These are phyloP conservation scores for Botrytis deweyae DNA, from an alignment of 2,329 filamentous ascomycete genomes.

Conservation along the genomic window DNA sequence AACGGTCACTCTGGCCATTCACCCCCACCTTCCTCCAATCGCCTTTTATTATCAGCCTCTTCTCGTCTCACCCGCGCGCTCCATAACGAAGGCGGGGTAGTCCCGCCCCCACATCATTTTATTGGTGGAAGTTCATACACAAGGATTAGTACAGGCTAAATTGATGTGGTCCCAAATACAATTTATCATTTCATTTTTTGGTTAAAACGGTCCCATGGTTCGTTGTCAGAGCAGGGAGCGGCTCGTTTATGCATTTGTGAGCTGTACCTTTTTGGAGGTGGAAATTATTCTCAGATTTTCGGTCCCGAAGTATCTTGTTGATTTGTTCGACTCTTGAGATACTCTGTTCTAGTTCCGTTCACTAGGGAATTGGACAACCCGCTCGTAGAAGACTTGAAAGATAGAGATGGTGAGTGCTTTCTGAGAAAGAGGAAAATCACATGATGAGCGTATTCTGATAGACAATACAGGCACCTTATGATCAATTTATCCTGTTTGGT, in stretches of 20 bases:
- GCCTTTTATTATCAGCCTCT: neutral
- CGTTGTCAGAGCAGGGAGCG: neutral
- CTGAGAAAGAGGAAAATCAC: neutral
- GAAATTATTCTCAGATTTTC: neutral
- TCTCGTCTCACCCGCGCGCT: neutral
- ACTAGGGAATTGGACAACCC: neutral
- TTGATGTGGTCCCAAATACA: neutral
- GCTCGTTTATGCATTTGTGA: neutral
- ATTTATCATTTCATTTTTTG: neutral
- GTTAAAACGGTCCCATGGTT: neutral
- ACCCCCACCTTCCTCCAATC: neutral
- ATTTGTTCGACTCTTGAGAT: neutral
- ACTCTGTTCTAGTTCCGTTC: neutral
- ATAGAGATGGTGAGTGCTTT: neutral
- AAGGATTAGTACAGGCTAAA: constrained; percentile 12
- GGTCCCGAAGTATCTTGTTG: no score
- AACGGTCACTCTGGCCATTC: neutral
- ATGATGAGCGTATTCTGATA: neutral
- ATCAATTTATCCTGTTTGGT: constrained; percentile 21
- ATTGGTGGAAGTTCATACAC: constrained; percentile 4
- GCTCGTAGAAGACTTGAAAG: neutral
- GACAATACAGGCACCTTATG: constrained; percentile 14
- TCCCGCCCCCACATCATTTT: neutral
- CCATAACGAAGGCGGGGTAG: neutral
- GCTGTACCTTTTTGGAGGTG: neutral